Evolutionary conservation across 2,329 filamentous ascomycete species (phyloP).

Genomic region (Colletotrichum camelliae): DNA sequence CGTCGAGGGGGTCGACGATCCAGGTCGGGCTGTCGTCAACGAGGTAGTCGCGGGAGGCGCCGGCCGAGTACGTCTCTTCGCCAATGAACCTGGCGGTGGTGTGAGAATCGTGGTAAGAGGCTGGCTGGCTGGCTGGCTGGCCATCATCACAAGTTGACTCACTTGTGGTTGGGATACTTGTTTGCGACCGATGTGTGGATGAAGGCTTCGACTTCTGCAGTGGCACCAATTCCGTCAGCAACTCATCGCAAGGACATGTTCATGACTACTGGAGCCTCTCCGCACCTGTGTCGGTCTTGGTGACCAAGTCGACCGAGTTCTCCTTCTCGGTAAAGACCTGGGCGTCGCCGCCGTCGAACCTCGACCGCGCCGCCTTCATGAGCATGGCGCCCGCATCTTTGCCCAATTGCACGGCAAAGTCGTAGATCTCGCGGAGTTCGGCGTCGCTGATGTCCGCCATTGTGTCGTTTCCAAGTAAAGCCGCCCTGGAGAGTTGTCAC

Average conservation of each 20-base stretch:
- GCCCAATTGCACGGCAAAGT: slow-evolving; percentile 73
- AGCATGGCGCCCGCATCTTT: slow-evolving; percentile 73
- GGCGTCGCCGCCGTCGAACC: slow-evolving; percentile 46
- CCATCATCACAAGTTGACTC: slow-evolving; percentile 30
- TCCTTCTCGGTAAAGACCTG: slow-evolving; percentile 68
- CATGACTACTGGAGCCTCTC: not conserved
- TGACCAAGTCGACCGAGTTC: slow-evolving; percentile 79
- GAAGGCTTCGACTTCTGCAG: slow-evolving; percentile 72
- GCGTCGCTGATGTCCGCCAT: slow-evolving; percentile 36
- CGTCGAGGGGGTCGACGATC: slow-evolving; percentile 79
- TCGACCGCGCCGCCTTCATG: slow-evolving; percentile 64
- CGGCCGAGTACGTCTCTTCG: slow-evolving; percentile 77
- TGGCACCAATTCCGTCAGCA: not conserved
- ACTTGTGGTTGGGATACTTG: slow-evolving; percentile 72
- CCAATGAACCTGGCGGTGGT: slow-evolving; percentile 67
- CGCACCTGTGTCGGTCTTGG: slow-evolving; percentile 75
- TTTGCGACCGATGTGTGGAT: slow-evolving; percentile 64
- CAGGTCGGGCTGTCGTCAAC: slow-evolving; percentile 70
- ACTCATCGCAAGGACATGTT: not conserved
- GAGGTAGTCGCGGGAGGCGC: slow-evolving; percentile 70
- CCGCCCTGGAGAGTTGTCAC: not conserved
- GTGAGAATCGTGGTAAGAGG: not conserved
- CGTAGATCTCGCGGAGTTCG: slow-evolving; percentile 70
- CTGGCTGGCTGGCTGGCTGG: not conserved
- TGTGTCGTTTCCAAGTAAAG: not conserved